These are phyloP conservation scores for Escallonia herrerae DNA, from an alignment of 129 eudicot genomes.

Conservation along the genomic window DNA sequence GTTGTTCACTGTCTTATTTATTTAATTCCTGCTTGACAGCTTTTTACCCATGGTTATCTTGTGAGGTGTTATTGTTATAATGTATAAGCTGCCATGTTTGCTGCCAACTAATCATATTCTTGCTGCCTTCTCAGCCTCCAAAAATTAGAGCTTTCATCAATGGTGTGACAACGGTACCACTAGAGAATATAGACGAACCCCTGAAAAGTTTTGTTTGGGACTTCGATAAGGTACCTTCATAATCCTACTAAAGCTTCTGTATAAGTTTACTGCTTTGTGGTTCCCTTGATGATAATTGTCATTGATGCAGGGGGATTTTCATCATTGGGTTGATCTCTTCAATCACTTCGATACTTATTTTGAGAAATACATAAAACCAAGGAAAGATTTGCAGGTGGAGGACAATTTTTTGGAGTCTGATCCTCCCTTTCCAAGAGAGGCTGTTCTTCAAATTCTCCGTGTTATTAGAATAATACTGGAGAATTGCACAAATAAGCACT, in stretches of 20 bases:
- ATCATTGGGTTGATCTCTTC: constrained; percentile 94
- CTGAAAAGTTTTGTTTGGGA: constrained; percentile 83
- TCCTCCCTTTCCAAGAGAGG: constrained; percentile 87
- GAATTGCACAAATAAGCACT: constrained; percentile 92
- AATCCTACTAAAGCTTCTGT: constrained; percentile 8
- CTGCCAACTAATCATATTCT: background rate
- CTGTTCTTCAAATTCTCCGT: constrained; percentile 90
- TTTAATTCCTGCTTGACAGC: background rate
- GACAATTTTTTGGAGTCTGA: constrained; percentile 68
- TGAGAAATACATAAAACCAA: constrained; percentile 78
- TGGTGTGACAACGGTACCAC: constrained; percentile 61
- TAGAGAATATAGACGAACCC: constrained; percentile 71
- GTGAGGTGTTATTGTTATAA: constrained; percentile 4
- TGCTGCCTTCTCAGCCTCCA: constrained; percentile 58
- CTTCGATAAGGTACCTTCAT: constrained; percentile 70
- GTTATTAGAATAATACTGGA: constrained; percentile 79
- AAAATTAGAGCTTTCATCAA: constrained; percentile 80
- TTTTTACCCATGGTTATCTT: background rate
- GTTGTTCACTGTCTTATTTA: background rate
- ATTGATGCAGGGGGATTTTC: constrained; percentile 85
- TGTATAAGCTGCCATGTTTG: background rate
- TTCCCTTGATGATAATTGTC: constrained; percentile 12
- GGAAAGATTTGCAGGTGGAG: constrained; percentile 89
- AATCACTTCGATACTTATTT: constrained; percentile 85
- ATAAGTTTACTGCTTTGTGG: constrained; percentile 4